A percentile compares a stretch with the other conserved stretches of the same genome.
Conservation (phyloP, 2,329 filamentous ascomycete species). For the Dothideomycetidae sp. region DNA sequence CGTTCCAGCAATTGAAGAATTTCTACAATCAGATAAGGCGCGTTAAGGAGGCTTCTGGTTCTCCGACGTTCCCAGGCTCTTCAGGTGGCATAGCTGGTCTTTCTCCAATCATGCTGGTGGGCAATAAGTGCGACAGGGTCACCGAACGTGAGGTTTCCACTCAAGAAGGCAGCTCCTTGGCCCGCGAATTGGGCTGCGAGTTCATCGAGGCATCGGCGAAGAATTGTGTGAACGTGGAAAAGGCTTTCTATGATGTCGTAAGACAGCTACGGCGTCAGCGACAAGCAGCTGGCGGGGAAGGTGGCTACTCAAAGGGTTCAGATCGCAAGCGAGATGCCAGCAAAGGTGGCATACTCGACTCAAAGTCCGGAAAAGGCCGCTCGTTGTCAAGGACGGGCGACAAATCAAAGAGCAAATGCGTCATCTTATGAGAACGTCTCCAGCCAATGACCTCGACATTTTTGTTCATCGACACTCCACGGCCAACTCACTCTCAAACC, state of each 20-base stretch:
- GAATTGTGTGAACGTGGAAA: constrained; percentile 97
- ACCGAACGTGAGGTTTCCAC: constrained; percentile 94
- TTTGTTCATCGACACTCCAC: too few species aligned
- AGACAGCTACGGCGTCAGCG: constrained; percentile 75
- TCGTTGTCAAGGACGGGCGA: constrained; percentile 7
- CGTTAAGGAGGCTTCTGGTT: constrained; percentile 71
- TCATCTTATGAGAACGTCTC: constrained; percentile 10
- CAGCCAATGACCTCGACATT: too few species aligned
- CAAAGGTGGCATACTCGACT: constrained; percentile 6
- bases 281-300: constrained; percentile 10
- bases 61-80: constrained; percentile 63
- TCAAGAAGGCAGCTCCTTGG: constrained; percentile 84
- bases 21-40: constrained; percentile 96
- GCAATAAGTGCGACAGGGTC: constrained; percentile 94
- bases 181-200: constrained; percentile 83
- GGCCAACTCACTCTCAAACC: too few species aligned
- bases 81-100: constrained; percentile 54
- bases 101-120: constrained; percentile 87
- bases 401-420: constrained; percentile 7
- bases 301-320: constrained; percentile 5
- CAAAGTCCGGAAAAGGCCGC: constrained; percentile 5
- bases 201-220: constrained; percentile 96
- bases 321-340: constrained; percentile 6
- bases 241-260: constrained; percentile 96
- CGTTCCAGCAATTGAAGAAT: constrained; percentile 84